Conservation (phyloP, 2,329 filamentous ascomycete genomes). For the Aspergillus arachidicola region DNA sequence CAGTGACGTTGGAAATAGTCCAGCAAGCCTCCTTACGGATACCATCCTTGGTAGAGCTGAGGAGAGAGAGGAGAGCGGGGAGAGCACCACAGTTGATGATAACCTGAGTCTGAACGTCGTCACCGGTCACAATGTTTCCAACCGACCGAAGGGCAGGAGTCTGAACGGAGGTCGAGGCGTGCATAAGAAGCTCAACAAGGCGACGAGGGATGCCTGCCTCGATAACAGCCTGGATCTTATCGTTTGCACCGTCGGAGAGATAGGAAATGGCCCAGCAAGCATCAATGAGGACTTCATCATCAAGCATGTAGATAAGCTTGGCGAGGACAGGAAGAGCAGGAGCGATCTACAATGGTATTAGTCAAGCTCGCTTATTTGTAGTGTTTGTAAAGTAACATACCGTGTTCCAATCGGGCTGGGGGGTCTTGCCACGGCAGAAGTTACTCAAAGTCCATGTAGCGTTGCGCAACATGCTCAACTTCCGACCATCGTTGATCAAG, state of each 20-base stretch:
- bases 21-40: constrained; percentile 99
- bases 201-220: constrained; percentile 96
- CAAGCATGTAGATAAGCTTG: constrained; percentile 97
- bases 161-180: constrained; percentile 96
- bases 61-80: constrained; percentile 84
- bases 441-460: constrained; percentile 99
- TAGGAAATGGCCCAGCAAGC: constrained; percentile 99
- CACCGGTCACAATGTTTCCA: constrained; percentile 97
- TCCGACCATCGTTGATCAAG: constrained; percentile 93
- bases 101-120: constrained; percentile 97
- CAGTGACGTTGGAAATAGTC: constrained; percentile 99
- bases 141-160: constrained; percentile 96
- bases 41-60: constrained; percentile 97
- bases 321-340: constrained; percentile 92
- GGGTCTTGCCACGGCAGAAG: constrained; percentile 99
- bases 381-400: constrained; percentile 57
- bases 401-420: constrained; percentile 95
- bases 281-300: constrained; percentile 97
- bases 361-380: constrained; percentile 3
- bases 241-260: constrained; percentile 94
- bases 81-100: constrained; percentile 98
- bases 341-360: constrained; percentile 67
- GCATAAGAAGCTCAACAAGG: constrained; percentile 95
- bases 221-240: constrained; percentile 99
- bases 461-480: constrained; percentile 98